Base-by-base conservation (phyloP, 1,139 yeast genomes). In the Sugiyamaella xylanicola region DNA sequence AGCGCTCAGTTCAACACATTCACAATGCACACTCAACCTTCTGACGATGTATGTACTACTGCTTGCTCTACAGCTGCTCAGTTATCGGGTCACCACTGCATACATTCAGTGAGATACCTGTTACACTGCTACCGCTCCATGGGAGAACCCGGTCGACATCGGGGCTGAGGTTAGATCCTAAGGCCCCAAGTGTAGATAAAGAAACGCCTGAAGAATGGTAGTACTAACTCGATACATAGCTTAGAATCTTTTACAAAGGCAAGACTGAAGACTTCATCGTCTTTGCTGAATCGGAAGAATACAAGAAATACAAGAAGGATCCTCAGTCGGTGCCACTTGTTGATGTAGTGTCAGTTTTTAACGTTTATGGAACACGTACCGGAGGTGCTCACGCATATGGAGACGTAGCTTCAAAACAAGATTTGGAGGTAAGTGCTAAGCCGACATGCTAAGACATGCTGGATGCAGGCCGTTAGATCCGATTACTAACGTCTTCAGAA, bases 371-470 rank as follows among this genome's bases (percentile, higher is more conserved):
- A 32, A 79, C 82, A 58, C 79, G 80, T 11, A 50, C 60, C 61
- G 77, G 76, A 48, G 96, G 96, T 35, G 74, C 82, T 2, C 88
- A 83, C 64, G 95, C 95, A 55, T 78, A 80, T 7, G 71, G 86
- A 36, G 90, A 85, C 58, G 85, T 82, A 65, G 95, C 95, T 1
- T 84, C 92, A n/a, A 79, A 82, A 56, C 72, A 75, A 19, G 86
- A 84, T 61, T 72, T 88, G 57, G 79, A 77, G 48, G 59, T 54
- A 49, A 46, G 60, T 48, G 19, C 22, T 16, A 2, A 13, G 21
- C 16, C 43, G 4, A 32, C 15, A 8, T 32, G 37, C n/a, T 3
- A 17, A 9, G 17, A 27, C 36, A 15, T 9, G 27, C 20, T 15
- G 7, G 20, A 19, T 13, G 48, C 19, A 16, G 37, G 20, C 21